These are phyloP conservation scores for Xeromyces bisporus DNA, from an alignment of 495 filamentous ascomycete genomes.

Conservation along the genomic window DNA sequence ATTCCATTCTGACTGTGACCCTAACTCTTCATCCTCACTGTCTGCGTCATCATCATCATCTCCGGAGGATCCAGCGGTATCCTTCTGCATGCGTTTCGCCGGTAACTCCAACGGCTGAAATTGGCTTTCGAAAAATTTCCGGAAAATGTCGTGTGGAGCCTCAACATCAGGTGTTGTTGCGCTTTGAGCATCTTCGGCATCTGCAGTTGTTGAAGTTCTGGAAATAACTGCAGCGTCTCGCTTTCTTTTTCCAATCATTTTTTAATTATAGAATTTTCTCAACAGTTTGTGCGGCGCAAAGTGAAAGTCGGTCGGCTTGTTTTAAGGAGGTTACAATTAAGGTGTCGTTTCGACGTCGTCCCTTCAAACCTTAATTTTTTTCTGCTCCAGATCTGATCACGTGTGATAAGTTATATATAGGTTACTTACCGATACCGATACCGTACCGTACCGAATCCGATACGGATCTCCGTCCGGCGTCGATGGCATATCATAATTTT, in stretches of 20 bases:
- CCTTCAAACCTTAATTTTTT: too few relatives aligned
- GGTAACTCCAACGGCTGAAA: slow-evolving; percentile 52
- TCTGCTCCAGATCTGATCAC: slow-evolving; percentile 9
- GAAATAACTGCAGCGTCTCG: slow-evolving; percentile 22
- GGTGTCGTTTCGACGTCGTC: too few relatives aligned
- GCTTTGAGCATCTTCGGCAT: slow-evolving; percentile 4
- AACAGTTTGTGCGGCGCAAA: too few relatives aligned
- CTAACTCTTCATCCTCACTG: slow-evolving; percentile 10
- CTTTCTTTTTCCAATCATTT: slow-evolving; percentile 23
- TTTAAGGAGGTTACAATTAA: too few relatives aligned
- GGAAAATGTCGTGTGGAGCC: slow-evolving; percentile 40
- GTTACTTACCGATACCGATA: too few relatives aligned
- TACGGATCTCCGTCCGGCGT: too few relatives aligned
- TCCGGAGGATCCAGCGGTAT: slow-evolving; percentile 8
- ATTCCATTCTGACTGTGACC: slow-evolving; percentile 38
- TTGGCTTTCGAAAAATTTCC: slow-evolving; percentile 70
- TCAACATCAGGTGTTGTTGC: slow-evolving; percentile 8
- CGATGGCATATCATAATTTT: too few relatives aligned
- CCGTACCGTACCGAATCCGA: too few relatives aligned
- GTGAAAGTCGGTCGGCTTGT: too few relatives aligned
- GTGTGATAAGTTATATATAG: slow-evolving; percentile 33
- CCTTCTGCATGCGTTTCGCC: slow-evolving; percentile 2
- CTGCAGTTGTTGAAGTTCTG: too few relatives aligned
- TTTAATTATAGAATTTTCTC: too few relatives aligned
- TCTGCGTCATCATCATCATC: slow-evolving; percentile 7